phyloP scores from a whole-genome alignment of 345 rosid genomes.

The Gossypium bickii region DNA sequence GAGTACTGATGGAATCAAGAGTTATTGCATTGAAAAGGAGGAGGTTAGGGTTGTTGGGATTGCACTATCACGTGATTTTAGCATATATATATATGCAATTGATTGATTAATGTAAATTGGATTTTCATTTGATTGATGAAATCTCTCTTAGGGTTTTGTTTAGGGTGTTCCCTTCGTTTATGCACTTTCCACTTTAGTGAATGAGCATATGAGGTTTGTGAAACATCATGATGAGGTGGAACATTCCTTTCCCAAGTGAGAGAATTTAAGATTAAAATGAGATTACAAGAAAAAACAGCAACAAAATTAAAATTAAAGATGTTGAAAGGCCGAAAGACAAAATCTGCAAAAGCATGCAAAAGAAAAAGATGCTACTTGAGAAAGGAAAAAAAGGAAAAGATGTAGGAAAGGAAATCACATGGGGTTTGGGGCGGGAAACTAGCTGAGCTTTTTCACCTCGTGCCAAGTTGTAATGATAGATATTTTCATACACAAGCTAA shows the following conservation, averaged over 20 bases:
- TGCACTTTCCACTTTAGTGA: no score
- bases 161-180: no score
- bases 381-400: neutral
- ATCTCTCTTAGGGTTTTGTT: no score
- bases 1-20: no score
- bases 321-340: constrained; percentile 1
- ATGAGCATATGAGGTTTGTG: neutral
- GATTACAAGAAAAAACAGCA: neutral
- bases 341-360: constrained; percentile 21
- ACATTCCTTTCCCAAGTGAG: no score
- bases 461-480: neutral
- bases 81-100: no score
- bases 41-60: neutral
- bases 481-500: neutral
- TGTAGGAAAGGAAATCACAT: neutral
- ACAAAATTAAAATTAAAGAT: constrained; percentile 2
- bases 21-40: neutral
- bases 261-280: neutral
- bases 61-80: neutral
- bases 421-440: neutral
- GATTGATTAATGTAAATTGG: no score
- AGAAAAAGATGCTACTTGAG: neutral
- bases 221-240: neutral
- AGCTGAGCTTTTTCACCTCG: neutral
- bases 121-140: no score